Evolutionary conservation across 2,329 filamentous ascomycete species (phyloP).

Genomic region (Cryphonectria carpinicola): DNA sequence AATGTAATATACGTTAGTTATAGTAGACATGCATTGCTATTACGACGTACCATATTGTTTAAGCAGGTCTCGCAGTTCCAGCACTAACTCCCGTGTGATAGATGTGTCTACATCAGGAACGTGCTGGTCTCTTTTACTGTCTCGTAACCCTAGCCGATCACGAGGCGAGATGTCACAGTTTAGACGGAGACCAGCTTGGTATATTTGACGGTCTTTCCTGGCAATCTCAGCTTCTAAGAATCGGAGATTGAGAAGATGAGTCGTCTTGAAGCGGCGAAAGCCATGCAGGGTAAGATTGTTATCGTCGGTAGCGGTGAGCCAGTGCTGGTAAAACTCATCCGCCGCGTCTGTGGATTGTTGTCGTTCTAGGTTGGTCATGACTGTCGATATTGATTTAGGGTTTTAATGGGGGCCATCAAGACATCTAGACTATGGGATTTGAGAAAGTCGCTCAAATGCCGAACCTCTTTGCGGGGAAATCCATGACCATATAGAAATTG

Average conservation of each 20-base stretch:
- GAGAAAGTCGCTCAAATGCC: neutral
- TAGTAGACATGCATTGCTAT: neutral
- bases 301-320: constrained; percentile 35
- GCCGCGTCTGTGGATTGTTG: neutral
- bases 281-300: constrained; percentile 36
- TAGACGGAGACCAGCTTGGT: constrained; percentile 39
- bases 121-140: constrained; percentile 33
- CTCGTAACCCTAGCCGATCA: constrained; percentile 34
- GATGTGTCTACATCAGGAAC: constrained; percentile 15
- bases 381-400: neutral
- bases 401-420: neutral
- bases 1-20: neutral
- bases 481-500: neutral
- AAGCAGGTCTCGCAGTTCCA: constrained; percentile 28
- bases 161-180: constrained; percentile 28
- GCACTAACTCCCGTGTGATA: constrained; percentile 11
- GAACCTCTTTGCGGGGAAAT: neutral
- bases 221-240: constrained; percentile 40
- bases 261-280: constrained; percentile 37
- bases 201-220: constrained; percentile 37
- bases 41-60: constrained; percentile 30
- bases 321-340: constrained; percentile 35
- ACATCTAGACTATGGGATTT: neutral
- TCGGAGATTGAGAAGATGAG: constrained; percentile 41
- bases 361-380: neutral